Conservation (phyloP, 2,329 filamentous ascomycete genomes). For the Venturia nashicola region DNA sequence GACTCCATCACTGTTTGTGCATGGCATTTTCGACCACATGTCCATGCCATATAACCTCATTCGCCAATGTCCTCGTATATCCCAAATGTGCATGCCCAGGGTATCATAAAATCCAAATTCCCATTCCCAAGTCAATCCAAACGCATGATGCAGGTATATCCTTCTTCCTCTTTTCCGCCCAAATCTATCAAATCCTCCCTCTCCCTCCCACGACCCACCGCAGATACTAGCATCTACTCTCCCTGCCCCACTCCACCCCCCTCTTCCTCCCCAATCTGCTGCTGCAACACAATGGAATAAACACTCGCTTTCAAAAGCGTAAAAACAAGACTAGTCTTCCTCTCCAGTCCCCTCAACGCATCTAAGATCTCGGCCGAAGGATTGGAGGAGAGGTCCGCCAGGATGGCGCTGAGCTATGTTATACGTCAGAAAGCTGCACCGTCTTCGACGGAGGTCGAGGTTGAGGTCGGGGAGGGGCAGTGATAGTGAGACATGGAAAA, state of each 20-base stretch:
- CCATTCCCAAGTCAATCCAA: neutral
- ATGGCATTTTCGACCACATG: neutral
- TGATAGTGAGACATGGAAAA: no score
- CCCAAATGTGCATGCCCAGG: neutral
- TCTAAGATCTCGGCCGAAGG: constrained; percentile 65
- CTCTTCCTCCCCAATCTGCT: constrained; percentile 72
- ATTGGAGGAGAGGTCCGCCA: constrained; percentile 54
- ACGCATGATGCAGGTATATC: neutral
- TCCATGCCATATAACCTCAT: neutral
- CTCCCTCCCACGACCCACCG: neutral
- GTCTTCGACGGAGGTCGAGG: no score
- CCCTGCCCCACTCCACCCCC: constrained; percentile 16
- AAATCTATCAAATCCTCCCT: neutral
- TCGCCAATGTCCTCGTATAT: neutral
- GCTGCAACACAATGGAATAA: constrained; percentile 96
- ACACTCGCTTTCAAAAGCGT: constrained; percentile 95
- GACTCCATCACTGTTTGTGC: neutral
- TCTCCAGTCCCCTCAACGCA: constrained; percentile 73
- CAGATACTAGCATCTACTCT: neutral
- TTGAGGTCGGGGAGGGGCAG: no score
- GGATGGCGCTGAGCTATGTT: constrained; percentile 40
- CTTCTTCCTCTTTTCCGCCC: neutral
- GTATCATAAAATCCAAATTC: constrained; percentile 2
- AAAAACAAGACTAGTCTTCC: constrained; percentile 90
- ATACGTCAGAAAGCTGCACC: neutral